Evolutionary conservation across 2,329 filamentous ascomycete species (phyloP).

Genomic region (Calonectria naviculata): DNA sequence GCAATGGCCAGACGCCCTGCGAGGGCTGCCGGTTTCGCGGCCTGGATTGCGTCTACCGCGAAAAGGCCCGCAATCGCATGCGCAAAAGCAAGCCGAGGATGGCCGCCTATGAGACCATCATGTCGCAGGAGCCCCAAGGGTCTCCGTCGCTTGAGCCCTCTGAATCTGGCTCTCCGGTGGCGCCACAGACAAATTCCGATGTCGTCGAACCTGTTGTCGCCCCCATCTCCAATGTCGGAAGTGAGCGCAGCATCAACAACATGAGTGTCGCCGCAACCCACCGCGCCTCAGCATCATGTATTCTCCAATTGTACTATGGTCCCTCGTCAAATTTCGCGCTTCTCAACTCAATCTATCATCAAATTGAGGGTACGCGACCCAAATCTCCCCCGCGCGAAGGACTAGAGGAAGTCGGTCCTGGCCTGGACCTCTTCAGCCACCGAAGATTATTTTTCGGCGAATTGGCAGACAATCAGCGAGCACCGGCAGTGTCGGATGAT

Average conservation of each 20-base stretch:
- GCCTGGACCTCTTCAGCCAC: conserved; percentile 45
- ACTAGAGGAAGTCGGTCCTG: conserved; percentile 45
- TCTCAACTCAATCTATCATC: conserved; percentile 46
- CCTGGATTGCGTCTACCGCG: conserved; percentile 44
- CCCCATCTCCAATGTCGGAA: conserved; percentile 26
- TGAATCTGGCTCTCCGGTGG: conserved; percentile 30
- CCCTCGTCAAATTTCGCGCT: conserved; percentile 59
- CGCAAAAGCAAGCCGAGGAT: conserved; percentile 37
- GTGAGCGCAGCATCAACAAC: conserved; percentile 46
- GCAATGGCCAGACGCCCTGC: conserved; percentile 45
- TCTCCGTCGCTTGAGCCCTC: conserved; percentile 32
- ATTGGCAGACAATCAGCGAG: conserved; percentile 48
- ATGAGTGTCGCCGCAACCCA: conserved; percentile 59
- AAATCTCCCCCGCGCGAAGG: conserved; percentile 36
- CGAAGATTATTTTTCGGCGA: conserved; percentile 47
- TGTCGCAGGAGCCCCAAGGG: conserved; percentile 31
- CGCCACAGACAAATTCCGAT: conserved; percentile 30
- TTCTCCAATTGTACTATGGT: conserved; percentile 58
- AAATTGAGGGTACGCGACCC: conserved; percentile 42
- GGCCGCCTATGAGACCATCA: conserved; percentile 36
- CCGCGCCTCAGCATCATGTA: conserved; percentile 54
- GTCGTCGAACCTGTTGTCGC: conserved; percentile 13
- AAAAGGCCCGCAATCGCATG: conserved; percentile 45
- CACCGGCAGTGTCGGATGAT: conserved; percentile 30
- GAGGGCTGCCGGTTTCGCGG: conserved; percentile 41